These are phyloP conservation scores for Diplocarpon rosae DNA, from an alignment of 2,329 filamentous ascomycete species.

Conservation along the genomic window DNA sequence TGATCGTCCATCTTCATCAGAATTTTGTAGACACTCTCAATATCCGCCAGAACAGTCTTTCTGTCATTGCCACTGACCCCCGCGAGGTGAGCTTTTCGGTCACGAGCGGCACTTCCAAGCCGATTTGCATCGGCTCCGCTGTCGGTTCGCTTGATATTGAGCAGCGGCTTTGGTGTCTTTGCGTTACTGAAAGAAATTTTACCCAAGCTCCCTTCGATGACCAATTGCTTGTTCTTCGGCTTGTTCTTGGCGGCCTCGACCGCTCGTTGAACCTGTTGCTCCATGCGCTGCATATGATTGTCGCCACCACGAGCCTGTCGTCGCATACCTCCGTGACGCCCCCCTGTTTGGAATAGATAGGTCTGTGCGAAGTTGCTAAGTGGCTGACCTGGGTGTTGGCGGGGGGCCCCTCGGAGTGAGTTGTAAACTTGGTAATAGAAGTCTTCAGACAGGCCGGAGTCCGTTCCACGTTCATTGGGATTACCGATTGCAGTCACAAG, in stretches of 20 bases:
- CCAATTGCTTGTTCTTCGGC: conserved; percentile 93
- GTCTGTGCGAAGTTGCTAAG: conserved; percentile 96
- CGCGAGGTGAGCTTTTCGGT: conserved; percentile 32
- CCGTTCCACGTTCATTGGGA: conserved; percentile 65
- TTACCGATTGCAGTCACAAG: conserved; percentile 87
- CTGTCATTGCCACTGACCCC: conserved; percentile 56
- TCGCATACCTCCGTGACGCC: conserved; percentile 62
- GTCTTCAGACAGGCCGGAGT: conserved; percentile 77
- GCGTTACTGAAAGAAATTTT: conserved; percentile 99
- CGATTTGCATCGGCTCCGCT: conserved; percentile 47
- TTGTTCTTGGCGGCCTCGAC: conserved; percentile 96
- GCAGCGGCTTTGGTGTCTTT: conserved; percentile 87
- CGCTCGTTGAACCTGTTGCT: conserved; percentile 94
- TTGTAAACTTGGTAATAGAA: conserved; percentile 98
- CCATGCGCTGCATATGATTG: conserved; percentile 98
- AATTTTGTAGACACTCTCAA: conserved; percentile 78
- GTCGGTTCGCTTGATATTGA: conserved; percentile 89
- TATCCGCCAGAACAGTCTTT: conserved; percentile 73
- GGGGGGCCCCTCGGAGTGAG: conserved; percentile 80
- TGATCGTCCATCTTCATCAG: conserved; percentile 94
- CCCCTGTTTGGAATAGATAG: conserved; percentile 90
- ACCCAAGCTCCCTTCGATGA: conserved; percentile 89
- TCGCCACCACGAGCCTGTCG: conserved; percentile 75
- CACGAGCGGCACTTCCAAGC: conserved; percentile 36
- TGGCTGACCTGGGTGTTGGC: conserved; percentile 85